These are phyloP conservation scores for Melampsora americana DNA, from an alignment of 1,284 basidiomycete genomes.

Conservation along the genomic window DNA sequence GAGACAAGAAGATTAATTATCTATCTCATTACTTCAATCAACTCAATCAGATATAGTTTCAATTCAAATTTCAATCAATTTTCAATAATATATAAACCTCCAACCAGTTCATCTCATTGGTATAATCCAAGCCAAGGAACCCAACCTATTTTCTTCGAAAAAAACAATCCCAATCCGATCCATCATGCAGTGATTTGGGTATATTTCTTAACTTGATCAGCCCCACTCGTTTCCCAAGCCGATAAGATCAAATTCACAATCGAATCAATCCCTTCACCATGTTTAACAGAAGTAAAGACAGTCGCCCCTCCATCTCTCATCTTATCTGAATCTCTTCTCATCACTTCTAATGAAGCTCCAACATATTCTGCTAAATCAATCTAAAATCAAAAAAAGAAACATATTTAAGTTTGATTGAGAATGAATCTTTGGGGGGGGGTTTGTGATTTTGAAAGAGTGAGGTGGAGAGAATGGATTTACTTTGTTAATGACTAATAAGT, in stretches of 20 bases:
- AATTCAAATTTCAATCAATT: too few relatives aligned
- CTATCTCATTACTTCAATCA: too few relatives aligned
- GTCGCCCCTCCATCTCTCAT: slow-evolving; percentile 96
- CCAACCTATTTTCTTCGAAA: too few relatives aligned
- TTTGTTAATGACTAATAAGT: slow-evolving; percentile 93
- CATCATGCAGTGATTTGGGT: not conserved
- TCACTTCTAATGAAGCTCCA: slow-evolving; percentile 86
- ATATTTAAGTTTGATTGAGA: too few relatives aligned
- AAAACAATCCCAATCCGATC: too few relatives aligned
- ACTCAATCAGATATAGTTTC: too few relatives aligned
- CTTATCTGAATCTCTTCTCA: slow-evolving; percentile 84
- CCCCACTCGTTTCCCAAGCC: slow-evolving; percentile 70
- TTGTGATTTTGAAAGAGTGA: too few relatives aligned
- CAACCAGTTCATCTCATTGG: too few relatives aligned
- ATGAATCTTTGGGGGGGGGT: not conserved
- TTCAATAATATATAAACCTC: too few relatives aligned
- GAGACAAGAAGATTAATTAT: too few relatives aligned
- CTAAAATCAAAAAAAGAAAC: slow-evolving; percentile 56
- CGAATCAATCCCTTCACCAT: slow-evolving; percentile 75
- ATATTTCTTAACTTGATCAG: slow-evolving; percentile 50
- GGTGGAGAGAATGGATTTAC: slow-evolving; percentile 55
- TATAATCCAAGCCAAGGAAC: too few relatives aligned
- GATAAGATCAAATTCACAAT: slow-evolving; percentile 77
- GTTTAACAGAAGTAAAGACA: slow-evolving; percentile 80
- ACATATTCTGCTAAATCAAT: slow-evolving; percentile 89